Evolutionary conservation across 805 yeast genomes (phyloP).

Genomic region (Saturnispora bothae): DNA sequence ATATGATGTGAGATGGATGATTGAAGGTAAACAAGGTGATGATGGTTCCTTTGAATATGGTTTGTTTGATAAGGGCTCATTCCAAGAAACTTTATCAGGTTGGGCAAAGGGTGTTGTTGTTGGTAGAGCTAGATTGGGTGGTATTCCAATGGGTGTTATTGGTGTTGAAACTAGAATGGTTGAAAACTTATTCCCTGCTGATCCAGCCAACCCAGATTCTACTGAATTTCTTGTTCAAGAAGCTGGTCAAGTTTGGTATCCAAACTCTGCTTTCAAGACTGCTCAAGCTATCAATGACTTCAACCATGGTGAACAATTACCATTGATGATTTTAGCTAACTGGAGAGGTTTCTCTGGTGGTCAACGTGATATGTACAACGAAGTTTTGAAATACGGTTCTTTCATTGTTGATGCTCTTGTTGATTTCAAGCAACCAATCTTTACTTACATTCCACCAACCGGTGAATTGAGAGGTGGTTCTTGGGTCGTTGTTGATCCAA

Average conservation of each 20-base stretch:
- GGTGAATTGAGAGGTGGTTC: conserved; percentile 99
- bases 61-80: conserved; percentile 83
- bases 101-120: conserved; percentile 99
- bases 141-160: conserved; percentile 97
- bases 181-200: conserved; percentile 91
- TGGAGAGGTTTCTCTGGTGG: conserved; percentile 99
- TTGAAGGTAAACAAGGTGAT: conserved; percentile 68
- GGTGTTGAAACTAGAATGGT: conserved; percentile 89
- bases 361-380: conserved; percentile 98
- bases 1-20: conserved; percentile 92
- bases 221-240: conserved; percentile 81
- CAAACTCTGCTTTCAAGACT: conserved; percentile 97
- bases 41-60: conserved; percentile 69
- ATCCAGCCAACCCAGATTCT: conserved; percentile 95
- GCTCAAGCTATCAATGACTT: conserved; percentile 97
- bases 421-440: conserved; percentile 91
- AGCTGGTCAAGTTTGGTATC: conserved; percentile 99
- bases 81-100: conserved; percentile 92
- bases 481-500: conserved; percentile 99
- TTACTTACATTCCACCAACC: conserved; percentile 94
- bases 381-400: conserved; percentile 93
- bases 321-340: conserved; percentile 94
- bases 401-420: conserved; percentile 95
- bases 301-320: conserved; percentile 96
- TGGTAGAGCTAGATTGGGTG: conserved; percentile 98